Evolutionary conservation across 1,284 basidiomycete species (phyloP), one percentile per base, ranked within the genome.

Genomic region (Boletus semigastroideus): DNA sequence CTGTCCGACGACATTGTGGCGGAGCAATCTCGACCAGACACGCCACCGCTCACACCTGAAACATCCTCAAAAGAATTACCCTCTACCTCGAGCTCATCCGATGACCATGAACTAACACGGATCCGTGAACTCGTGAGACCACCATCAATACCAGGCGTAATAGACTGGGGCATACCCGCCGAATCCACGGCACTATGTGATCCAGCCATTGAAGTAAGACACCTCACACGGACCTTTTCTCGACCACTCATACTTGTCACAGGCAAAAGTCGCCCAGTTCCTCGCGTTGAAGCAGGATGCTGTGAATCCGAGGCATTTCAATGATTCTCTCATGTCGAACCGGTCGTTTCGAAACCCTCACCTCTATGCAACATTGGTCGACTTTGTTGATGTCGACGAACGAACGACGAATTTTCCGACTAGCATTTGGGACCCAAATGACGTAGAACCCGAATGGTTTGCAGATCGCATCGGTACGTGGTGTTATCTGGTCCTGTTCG

Each of bases 331-430:
- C 33, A 89, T 95, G 83, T 80, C 84, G 9, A 93, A 90, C 58
- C 86, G 92, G 25, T 84, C 92, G 0, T 98, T 98, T 71, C 86
- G 92, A 27, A 98, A 99, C 64, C 96, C 96, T 0, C 91, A 97
- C 66, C 82, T 98, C 12, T 96, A 96, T 68, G 78, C 90, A 4
- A 92, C 94, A 60, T 83, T 99, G 2, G 94, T 98, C 52, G 87
- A 94, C 65, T 91, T 95, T 70, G 84, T 96, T 11, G 87, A 88
- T 53, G 86, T 97, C 13, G 87, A 95, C 63, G 96, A 99, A 69
- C 82, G 86, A 12, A 76, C 80, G 13, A 88, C 87, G 0, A 90
- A 92, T 58, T 94, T 94, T 62, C 86, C 89, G 1, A 73, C 69
- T 40, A 71, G 75, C 19, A 65, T 87, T 3, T 92, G 90, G 92